Base-by-base conservation (phyloP, 2,329 filamentous ascomycete species). In the Nothomitra cinnamomea region DNA sequence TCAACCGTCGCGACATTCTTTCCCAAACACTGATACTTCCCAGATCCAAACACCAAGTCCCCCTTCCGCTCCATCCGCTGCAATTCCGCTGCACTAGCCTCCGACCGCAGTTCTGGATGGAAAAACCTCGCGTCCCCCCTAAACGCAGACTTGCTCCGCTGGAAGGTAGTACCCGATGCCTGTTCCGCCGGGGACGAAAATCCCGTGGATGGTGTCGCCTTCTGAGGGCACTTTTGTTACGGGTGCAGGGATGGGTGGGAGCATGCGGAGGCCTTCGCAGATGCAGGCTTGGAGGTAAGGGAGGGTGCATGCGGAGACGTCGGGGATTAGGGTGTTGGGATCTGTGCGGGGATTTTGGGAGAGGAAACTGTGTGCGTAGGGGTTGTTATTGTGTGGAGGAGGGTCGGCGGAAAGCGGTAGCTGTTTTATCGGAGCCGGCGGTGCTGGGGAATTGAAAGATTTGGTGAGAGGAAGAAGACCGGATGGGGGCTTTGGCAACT, bases 141-240 rank as follows among this genome's bases (percentile, higher is more conserved):
- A 60, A 85, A 90, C 28, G 87, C 70, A 53, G 81, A 77, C 3
- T 73, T 71, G 1, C 80, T 74, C 2, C 81, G 75, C 60, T 89
- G 84, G 35, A 89, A 84, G 78, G 52, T 79, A 86, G 62, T 79
- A 84, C 5, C 85, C 85, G 0, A 87, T 82, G 55, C 85, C 81
- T 0, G 83, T 86, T 5, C 83, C 84, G 1, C 79, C 83, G 2
- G 76, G 76, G 28, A 89, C 71, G n/a, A 53, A 42, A n/a, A 24
- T 24, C 13, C 51, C 51, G 21, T 45, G 21, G 7, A 45, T 19
- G 5, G 22, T 19, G 32, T 42, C 36, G 0, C 72, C 70, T 3
- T 58, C 61, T 0, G 58, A 42, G 1, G 74, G 75, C 0, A 73
- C 74, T 0, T 71, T 61, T 1, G 76, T 72, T 59, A 77, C 72